Evolutionary conservation across 2,329 filamentous ascomycete genomes (phyloP).

Genomic region (Incumbomyces lentus): DNA sequence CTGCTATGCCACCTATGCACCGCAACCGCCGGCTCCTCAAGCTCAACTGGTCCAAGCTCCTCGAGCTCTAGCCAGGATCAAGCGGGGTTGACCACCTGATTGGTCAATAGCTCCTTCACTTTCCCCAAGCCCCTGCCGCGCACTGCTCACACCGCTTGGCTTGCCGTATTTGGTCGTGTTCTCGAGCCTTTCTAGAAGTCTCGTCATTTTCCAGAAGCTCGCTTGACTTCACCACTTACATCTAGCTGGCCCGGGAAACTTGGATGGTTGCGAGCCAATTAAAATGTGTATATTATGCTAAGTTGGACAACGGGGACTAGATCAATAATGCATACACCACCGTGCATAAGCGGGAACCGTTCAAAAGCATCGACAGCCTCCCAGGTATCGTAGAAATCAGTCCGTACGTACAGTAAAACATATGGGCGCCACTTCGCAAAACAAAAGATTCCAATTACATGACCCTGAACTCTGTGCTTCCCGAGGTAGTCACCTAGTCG

Average conservation of each 20-base stretch:
- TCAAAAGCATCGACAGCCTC: neutral
- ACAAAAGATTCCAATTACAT: no score
- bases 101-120: neutral
- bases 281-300: neutral
- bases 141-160: neutral
- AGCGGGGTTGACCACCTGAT: constrained; percentile 4
- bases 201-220: constrained; percentile 6
- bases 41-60: constrained; percentile 1
- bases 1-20: no score
- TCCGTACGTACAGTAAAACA: neutral
- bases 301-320: neutral
- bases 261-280: neutral
- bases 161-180: neutral
- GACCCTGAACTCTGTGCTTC: neutral
- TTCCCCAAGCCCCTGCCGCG: neutral
- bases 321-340: constrained; percentile 2
- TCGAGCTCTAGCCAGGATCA: constrained; percentile 1
- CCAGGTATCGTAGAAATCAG: constrained; percentile 3
- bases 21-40: neutral
- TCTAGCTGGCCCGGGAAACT: no score
- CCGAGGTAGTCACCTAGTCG: constrained; percentile 22
- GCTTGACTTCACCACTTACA: neutral
- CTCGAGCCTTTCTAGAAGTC: constrained; percentile 5
- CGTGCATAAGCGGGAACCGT: neutral
- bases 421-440: no score